phyloP scores from a whole-genome alignment of 306 rosid genomes.

The Chamaecrista fasciculata region DNA sequence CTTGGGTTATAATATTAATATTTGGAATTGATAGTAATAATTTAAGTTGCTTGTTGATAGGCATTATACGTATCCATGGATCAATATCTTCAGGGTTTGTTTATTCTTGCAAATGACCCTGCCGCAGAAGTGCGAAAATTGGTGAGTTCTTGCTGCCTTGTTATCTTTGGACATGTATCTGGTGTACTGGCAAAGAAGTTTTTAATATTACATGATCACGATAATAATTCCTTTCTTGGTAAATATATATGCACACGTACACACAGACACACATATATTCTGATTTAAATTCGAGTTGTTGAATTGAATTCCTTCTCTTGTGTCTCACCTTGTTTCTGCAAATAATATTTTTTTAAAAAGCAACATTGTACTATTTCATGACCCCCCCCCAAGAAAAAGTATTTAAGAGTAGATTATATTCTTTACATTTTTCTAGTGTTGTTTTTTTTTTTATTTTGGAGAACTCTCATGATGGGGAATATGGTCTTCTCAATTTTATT shows the following conservation, averaged over 20 bases:
- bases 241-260: too few relatives aligned
- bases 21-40: conserved; percentile 23
- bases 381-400: background rate
- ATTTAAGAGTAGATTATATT: conserved; percentile 7
- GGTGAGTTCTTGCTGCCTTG: conserved; percentile 48
- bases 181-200: conserved; percentile 3
- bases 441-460: conserved; percentile 6
- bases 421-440: background rate
- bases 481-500: background rate
- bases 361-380: background rate
- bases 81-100: conserved; percentile 93
- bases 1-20: conserved; percentile 21
- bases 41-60: conserved; percentile 40
- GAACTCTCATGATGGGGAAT: background rate
- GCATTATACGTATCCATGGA: conserved; percentile 79
- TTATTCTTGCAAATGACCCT: conserved; percentile 80
- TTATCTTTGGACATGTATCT: conserved; percentile 16
- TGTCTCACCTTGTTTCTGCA: background rate
- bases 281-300: conserved; percentile 23
- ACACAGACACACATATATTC: too few relatives aligned
- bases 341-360: conserved; percentile 3
- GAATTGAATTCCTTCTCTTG: conserved; percentile 1
- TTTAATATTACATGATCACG: conserved; percentile 9
- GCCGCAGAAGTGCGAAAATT: conserved; percentile 83
- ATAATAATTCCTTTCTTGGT: conserved; percentile 15